Evolutionary conservation across 768 basidiomycete species (phyloP).

Genomic region (Boletus tomentosulus): DNA sequence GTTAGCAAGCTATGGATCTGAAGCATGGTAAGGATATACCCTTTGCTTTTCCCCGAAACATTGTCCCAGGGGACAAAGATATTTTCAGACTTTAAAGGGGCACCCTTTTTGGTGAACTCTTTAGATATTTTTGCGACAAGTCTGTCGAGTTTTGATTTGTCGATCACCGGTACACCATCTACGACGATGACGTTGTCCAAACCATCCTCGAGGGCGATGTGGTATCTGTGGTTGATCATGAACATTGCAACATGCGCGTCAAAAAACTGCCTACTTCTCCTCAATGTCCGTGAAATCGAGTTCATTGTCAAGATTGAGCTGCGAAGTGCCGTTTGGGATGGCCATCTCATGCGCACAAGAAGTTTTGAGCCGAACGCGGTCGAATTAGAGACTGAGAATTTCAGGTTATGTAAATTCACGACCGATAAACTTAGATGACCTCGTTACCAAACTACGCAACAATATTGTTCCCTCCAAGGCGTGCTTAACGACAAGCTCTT

Average conservation of each 20-base stretch:
- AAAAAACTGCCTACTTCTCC: slow-evolving; percentile 53
- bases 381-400: not conserved
- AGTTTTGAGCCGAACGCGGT: slow-evolving; percentile 1
- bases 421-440: not conserved
- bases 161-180: slow-evolving; percentile 89
- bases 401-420: not conserved
- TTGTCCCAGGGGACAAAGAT: slow-evolving; percentile 90
- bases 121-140: slow-evolving; percentile 78
- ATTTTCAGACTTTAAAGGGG: slow-evolving; percentile 67
- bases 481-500: no score
- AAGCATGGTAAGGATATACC: slow-evolving; percentile 46
- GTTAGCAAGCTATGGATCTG: slow-evolving; percentile 1
- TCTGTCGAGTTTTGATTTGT: slow-evolving; percentile 78
- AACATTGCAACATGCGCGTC: slow-evolving; percentile 1
- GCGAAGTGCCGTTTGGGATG: slow-evolving; percentile 31
- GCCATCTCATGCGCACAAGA: slow-evolving; percentile 40
- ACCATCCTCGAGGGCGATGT: slow-evolving; percentile 76
- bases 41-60: slow-evolving; percentile 80
- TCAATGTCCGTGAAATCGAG: slow-evolving; percentile 91
- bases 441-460: not conserved
- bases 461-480: not conserved
- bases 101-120: slow-evolving; percentile 80
- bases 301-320: slow-evolving; percentile 47
- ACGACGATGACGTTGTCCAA: slow-evolving; percentile 91
- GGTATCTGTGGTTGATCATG: slow-evolving; percentile 55